Base-by-base conservation (phyloP, 169 alveolate genomes). In the Perkinsus olseni region DNA sequence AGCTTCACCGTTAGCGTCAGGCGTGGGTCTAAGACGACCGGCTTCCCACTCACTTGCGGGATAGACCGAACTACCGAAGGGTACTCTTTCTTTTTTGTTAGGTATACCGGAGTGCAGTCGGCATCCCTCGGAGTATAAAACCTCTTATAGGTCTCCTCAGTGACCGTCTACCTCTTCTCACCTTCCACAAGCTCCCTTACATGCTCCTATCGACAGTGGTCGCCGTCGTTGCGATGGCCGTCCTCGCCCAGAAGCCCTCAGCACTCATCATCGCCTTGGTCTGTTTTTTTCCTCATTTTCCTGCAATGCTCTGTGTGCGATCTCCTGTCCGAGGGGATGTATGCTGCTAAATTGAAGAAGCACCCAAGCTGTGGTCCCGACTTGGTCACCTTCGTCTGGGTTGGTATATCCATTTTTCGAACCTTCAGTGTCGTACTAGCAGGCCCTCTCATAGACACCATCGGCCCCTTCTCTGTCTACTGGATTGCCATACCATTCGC, bases 261-360 rank as follows among this genome's bases (percentile, higher is more conserved):
- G 37, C 74, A 39, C 93, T 91, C 24, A 0, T 11, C 37, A 0
- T 50, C 20, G 3, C 39, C 92, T 93, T 94, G 82, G 38, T 91
- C n/a, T 39, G 82, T 17, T 36, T 45, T 82, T 38, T 94, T 94
- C 93, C 62, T 51, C 74, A 74, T 94, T 82, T 45, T 91, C 38
- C 94, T 94, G 93, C 95, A 94, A 74, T 92, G 93, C 91, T 90
- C 94, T 1, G 92, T 93, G 34, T 92, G 94, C n/a, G 95, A 94
- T 91, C 93, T 94, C 1, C 92, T 94, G 74, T 62, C 94, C 20
- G 95, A 94, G 92, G 95, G 94, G 11, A 94, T 92, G 91, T 94
- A 94, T 36, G 93, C 94, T 38, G 93, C 91, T 40, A 91, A 62
- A 82, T 74, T 94, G 93, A 93, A 94, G 39, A n/a, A 62, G 31